These are phyloP conservation scores for Strobilomyces confusus DNA, from an alignment of 768 basidiomycete species.

Conservation along the genomic window DNA sequence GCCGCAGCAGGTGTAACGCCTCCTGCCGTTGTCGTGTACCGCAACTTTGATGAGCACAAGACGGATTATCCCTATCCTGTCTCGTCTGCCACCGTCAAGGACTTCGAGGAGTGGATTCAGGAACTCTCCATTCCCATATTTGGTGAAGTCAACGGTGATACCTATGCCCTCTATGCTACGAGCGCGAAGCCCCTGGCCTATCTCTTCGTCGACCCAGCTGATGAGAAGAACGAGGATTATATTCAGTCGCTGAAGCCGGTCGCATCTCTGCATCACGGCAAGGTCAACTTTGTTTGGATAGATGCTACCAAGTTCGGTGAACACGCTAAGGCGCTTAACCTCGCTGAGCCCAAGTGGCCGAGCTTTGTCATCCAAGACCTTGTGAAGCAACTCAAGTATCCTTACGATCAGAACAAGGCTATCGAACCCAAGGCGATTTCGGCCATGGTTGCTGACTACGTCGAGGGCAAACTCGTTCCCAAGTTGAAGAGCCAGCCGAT, in stretches of 20 bases:
- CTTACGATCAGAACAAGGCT: constrained; percentile 65
- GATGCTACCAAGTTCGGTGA: constrained; percentile 94
- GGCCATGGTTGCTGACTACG: constrained; percentile 58
- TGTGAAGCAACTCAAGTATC: constrained; percentile 82
- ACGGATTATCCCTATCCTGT: constrained; percentile 62
- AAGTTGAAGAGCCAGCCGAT: constrained; percentile 88
- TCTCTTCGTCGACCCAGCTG: constrained; percentile 83
- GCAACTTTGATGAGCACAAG: constrained; percentile 82
- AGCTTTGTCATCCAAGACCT: constrained; percentile 91
- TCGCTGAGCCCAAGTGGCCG: constrained; percentile 84
- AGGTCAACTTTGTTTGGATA: constrained; percentile 97
- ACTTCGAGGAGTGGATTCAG: constrained; percentile 74
- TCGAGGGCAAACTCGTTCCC: constrained; percentile 72
- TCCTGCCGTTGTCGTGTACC: constrained; percentile 90
- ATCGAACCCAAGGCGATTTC: constrained; percentile 55
- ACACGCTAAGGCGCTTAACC: constrained; percentile 92
- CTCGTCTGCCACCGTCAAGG: constrained; percentile 49
- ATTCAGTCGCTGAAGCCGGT: constrained; percentile 70
- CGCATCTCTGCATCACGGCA: constrained; percentile 76
- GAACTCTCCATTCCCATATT: constrained; percentile 84
- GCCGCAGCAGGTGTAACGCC: constrained; percentile 69
- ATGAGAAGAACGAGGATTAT: constrained; percentile 57
- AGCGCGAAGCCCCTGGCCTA: constrained; percentile 90
- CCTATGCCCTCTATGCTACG: constrained; percentile 80
- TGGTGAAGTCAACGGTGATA: constrained; percentile 91